A percentile compares a stretch with the other conserved stretches of the same genome.
Conservation (phyloP, 2,329 filamentous ascomycete genomes). For the Colletotrichum filicis region DNA sequence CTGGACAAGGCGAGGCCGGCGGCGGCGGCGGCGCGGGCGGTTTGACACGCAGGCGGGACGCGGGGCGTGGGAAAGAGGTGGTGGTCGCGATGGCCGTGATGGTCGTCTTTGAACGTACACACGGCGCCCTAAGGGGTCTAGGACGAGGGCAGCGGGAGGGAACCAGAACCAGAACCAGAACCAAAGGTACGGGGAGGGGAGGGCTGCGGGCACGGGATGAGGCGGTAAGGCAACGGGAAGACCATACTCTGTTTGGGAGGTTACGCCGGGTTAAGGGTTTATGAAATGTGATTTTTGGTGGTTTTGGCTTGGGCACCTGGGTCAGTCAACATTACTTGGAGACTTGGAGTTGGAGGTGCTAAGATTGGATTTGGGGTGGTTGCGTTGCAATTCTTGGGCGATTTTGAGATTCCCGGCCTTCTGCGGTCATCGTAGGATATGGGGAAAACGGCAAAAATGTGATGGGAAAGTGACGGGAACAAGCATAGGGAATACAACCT, state of each 20-base stretch:
- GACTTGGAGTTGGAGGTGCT: not conserved
- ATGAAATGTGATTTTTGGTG: not conserved
- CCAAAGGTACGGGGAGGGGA: not conserved
- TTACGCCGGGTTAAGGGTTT: not conserved
- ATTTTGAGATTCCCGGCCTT: constrained; percentile 12
- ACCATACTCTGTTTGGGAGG: not conserved
- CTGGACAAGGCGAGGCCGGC: not conserved
- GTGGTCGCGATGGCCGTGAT: not conserved
- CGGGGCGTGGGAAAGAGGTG: not conserved
- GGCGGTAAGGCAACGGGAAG: constrained; percentile 14
- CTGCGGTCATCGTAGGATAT: constrained; percentile 17
- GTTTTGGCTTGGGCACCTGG: not conserved
- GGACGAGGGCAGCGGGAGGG: not conserved
- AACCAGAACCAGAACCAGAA: constrained; percentile 9
- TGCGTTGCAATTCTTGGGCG: not conserved
- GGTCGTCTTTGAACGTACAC: not conserved
- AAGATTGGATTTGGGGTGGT: not conserved
- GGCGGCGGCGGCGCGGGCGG: constrained; percentile 2
- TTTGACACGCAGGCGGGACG: not conserved
- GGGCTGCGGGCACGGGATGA: not conserved
- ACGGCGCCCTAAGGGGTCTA: not conserved
- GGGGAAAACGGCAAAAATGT: not conserved
- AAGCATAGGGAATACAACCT: not conserved
- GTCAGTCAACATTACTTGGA: not conserved
- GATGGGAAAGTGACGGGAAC: constrained; percentile 21